These are phyloP conservation scores for Candida nemodendra DNA, from an alignment of 805 yeast genomes.

Conservation along the genomic window DNA sequence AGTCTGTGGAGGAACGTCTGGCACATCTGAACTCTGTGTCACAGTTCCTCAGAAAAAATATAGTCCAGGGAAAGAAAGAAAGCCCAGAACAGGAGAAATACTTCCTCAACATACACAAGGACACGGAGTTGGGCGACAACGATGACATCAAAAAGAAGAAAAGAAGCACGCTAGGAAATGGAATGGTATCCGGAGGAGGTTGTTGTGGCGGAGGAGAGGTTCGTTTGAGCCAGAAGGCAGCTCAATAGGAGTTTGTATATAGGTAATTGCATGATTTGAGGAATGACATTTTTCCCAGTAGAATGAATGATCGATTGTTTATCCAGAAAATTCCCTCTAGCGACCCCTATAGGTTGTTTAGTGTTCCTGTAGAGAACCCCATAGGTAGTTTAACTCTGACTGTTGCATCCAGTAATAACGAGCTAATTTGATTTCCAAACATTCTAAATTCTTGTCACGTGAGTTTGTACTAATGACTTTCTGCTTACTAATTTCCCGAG, in stretches of 20 bases:
- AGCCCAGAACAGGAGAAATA: constrained; percentile 39
- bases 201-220: constrained; percentile 54
- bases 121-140: constrained; percentile 90
- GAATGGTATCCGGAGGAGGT: constrained; percentile 48
- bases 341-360: no score
- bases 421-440: no score
- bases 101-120: constrained; percentile 67
- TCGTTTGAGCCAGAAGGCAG: constrained; percentile 27
- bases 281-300: no score
- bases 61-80: constrained; percentile 78
- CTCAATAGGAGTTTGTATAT: neutral
- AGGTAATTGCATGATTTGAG: no score
- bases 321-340: no score
- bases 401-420: no score
- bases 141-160: constrained; percentile 63
- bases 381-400: no score
- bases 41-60: constrained; percentile 60
- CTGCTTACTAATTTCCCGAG: no score
- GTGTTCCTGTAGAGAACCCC: no score
- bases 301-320: no score
- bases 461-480: no score
- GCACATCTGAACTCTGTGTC: constrained; percentile 69
- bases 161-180: constrained; percentile 25
- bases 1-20: constrained; percentile 49
- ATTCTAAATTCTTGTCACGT: no score